Evolutionary conservation across 129 eudicot genomes (phyloP).

Genomic region (Arctium minus): DNA sequence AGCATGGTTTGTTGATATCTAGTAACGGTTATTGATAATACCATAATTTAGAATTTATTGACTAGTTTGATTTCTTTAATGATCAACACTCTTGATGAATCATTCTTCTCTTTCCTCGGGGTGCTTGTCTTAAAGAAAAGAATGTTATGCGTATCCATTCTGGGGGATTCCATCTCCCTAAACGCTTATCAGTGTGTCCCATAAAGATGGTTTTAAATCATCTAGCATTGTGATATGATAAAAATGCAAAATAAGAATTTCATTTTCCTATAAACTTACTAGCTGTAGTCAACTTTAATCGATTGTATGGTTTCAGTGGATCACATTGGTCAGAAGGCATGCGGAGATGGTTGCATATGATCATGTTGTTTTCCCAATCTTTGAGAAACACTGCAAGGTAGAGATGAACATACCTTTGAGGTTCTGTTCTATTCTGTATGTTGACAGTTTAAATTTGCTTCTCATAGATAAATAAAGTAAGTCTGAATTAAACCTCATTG

Average conservation of each 20-base stretch:
- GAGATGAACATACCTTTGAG: slow-evolving; percentile 6
- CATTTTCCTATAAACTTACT: not conserved
- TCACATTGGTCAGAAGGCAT: slow-evolving; percentile 49
- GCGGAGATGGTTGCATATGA: slow-evolving; percentile 53
- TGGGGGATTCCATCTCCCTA: not conserved
- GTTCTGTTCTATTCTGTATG: not conserved
- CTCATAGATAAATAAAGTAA: not conserved
- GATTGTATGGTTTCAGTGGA: slow-evolving; percentile 43
- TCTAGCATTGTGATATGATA: not conserved
- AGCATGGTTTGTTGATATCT: no score
- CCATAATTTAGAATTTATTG: no score
- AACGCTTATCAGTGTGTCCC: not conserved
- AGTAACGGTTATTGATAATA: no score
- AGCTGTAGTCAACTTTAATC: not conserved
- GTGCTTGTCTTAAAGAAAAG: no score
- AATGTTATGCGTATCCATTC: no score
- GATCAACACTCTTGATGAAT: no score
- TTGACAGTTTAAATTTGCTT: slow-evolving; percentile 5
- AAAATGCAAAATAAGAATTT: not conserved
- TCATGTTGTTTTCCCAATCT: slow-evolving; percentile 36
- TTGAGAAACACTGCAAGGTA: slow-evolving; percentile 55
- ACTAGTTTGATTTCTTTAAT: no score
- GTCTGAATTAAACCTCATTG: not conserved
- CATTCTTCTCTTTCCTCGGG: no score
- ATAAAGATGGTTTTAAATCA: not conserved